Conservation (phyloP, 768 basidiomycete genomes). For the Lanmaoa pseudosensibilis region DNA sequence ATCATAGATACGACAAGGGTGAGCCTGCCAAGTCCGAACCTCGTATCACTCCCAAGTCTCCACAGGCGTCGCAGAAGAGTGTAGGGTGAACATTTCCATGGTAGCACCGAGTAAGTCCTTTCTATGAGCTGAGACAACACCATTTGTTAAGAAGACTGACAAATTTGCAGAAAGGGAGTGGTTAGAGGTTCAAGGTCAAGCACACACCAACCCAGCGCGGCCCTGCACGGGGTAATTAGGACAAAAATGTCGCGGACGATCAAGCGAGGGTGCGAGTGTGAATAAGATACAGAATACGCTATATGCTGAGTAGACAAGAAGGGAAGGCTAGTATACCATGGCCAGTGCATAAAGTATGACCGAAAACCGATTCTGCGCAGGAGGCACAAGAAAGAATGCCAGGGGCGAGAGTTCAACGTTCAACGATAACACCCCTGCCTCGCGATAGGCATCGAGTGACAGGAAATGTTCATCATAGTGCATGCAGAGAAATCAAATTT, state of each 20-base stretch:
- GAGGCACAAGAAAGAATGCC: constrained; percentile 9
- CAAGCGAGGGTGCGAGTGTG: not conserved
- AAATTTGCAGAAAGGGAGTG: not conserved
- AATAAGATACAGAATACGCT: constrained; percentile 8
- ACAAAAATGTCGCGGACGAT: not conserved
- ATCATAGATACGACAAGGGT: constrained; percentile 23
- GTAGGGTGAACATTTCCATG: constrained; percentile 2
- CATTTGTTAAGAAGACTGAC: constrained; percentile 1
- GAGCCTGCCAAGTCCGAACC: constrained; percentile 27
- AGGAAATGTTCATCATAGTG: not conserved
- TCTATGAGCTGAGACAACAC: constrained; percentile 8
- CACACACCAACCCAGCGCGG: too few relatives aligned
- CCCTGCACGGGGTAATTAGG: not conserved
- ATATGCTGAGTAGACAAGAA: constrained; percentile 8
- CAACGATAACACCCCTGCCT: not conserved
- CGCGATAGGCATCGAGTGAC: not conserved
- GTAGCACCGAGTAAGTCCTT: constrained; percentile 1
- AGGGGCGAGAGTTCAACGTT: not conserved
- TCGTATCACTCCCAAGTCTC: constrained; percentile 12
- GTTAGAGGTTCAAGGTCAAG: not conserved
- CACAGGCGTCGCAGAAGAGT: constrained; percentile 6
- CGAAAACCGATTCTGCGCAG: constrained; percentile 2
- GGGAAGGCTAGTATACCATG: not conserved
- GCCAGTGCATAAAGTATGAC: constrained; percentile 10
- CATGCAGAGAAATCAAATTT: not conserved